Base-by-base conservation (phyloP, 2,329 filamentous ascomycete species). In the Verticillium tricorpus region DNA sequence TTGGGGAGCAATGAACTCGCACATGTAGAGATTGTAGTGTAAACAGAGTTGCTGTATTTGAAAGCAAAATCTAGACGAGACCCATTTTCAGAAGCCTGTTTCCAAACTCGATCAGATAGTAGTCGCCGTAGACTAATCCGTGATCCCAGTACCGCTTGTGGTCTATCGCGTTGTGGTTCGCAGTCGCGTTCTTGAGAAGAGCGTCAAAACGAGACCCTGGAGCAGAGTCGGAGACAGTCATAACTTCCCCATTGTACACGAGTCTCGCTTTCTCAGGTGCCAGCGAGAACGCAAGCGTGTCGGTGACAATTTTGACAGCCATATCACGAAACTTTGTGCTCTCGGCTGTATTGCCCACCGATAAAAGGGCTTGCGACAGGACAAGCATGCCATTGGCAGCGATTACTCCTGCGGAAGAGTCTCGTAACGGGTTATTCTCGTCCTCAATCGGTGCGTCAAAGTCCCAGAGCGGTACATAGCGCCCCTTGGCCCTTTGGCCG, bases 41-140 rank as follows among this genome's bases (percentile, higher is more conserved):
- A 6, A 5, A 28, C 28, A 28, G 28, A 28, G 28, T 28, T 5
- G 28, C 28, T 28, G 28, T 28, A 28, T 28, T 28, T 28, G 6
- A 28, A 28, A 28, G 28, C 28, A 6, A 28, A 28, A 28, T 5
- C 28, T 57, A 71, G 11, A 45, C 60, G 25, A 68, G 40, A 11
- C 69, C 70, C 72, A 75, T 71, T 50, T 68, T 66, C 56, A 81
- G 62, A 15, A 81, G 62, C 61, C 77, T 74, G 61, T 81, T 81
- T 2, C 78, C 78, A 64, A 80, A 77, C 61, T 80, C 77, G 5
- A 82, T 67, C 17, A 82, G 67, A 63, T 77, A 82, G 63, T 82
- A 82, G 64, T 82, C 80, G 0, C 74, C 80, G 69, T 82, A 82
- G 2, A 82, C 80, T 11, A 82, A 61, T 0, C 80, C 80, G 62